These are phyloP conservation scores for Tinospora cordifolia DNA, from an alignment of 164 flowering plant species.

Conservation along the genomic window DNA sequence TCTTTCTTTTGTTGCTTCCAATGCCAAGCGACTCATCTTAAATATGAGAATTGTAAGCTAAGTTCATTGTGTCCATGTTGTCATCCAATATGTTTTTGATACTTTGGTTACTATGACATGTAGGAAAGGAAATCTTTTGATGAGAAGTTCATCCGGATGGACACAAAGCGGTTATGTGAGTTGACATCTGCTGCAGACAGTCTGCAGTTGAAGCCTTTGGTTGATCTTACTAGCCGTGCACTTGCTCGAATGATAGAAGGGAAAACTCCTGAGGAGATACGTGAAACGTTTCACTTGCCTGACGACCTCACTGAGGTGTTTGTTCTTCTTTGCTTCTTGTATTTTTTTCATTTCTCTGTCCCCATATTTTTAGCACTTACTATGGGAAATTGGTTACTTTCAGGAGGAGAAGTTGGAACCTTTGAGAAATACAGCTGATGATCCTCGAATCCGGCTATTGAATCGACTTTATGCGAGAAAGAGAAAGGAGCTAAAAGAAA, in stretches of 20 bases:
- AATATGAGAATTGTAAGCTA: background rate
- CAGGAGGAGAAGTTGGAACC: conserved; percentile 98
- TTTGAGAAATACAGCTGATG: conserved; percentile 71
- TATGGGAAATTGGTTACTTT: conserved; percentile 11
- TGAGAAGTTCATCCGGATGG: conserved; percentile 74
- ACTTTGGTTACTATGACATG: conserved; percentile 7
- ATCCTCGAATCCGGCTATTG: conserved; percentile 79
- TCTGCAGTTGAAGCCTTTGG: conserved; percentile 79
- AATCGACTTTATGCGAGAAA: conserved; percentile 87
- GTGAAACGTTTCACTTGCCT: conserved; percentile 82
- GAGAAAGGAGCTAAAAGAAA: conserved; percentile 81
- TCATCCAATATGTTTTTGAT: background rate
- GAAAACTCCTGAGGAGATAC: conserved; percentile 84
- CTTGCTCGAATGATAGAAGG: conserved; percentile 96
- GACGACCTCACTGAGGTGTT: conserved; percentile 96
- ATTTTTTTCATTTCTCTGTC: background rate
- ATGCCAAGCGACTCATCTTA: background rate
- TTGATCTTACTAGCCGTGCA: conserved; percentile 84
- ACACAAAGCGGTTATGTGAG: conserved; percentile 72
- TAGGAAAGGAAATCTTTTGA: conserved; percentile 86
- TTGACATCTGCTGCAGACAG: conserved; percentile 91
- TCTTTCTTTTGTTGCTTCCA: background rate
- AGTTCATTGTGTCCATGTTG: background rate
- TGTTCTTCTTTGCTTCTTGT: background rate
- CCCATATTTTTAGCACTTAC: background rate